phyloP scores from a whole-genome alignment of 306 rosid species.

The Cicer judaicum region DNA sequence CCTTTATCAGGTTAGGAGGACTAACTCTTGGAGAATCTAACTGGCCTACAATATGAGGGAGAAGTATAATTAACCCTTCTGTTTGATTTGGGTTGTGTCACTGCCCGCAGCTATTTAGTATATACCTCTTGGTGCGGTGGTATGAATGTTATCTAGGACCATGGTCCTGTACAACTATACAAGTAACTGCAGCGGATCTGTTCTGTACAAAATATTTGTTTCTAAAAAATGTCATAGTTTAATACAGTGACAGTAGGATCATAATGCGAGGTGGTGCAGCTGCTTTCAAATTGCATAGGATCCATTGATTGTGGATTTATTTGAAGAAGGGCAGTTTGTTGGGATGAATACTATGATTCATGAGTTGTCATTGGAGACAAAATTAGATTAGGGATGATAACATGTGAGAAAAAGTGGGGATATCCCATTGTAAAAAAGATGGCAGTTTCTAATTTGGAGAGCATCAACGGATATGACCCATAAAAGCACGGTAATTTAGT shows the following conservation, averaged over 20 bases:
- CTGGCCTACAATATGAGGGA: background rate
- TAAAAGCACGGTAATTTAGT: background rate
- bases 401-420: background rate
- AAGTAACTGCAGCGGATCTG: background rate
- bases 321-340: background rate
- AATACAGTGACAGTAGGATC: background rate
- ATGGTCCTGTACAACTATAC: background rate
- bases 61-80: background rate
- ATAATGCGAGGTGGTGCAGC: background rate
- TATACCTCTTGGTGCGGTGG: background rate
- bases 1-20: background rate
- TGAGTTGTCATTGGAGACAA: background rate
- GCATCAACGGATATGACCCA: background rate
- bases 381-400: background rate
- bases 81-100: background rate
- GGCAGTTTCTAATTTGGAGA: background rate
- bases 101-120: conserved; percentile 5
- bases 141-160: background rate
- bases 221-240: background rate
- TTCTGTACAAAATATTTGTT: background rate
- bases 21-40: background rate
- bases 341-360: background rate
- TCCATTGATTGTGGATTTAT: background rate
- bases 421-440: background rate
- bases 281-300: background rate